These are phyloP conservation scores for Myriosclerotinia duriaeana DNA, from an alignment of 2,329 filamentous ascomycete genomes.

Conservation along the genomic window DNA sequence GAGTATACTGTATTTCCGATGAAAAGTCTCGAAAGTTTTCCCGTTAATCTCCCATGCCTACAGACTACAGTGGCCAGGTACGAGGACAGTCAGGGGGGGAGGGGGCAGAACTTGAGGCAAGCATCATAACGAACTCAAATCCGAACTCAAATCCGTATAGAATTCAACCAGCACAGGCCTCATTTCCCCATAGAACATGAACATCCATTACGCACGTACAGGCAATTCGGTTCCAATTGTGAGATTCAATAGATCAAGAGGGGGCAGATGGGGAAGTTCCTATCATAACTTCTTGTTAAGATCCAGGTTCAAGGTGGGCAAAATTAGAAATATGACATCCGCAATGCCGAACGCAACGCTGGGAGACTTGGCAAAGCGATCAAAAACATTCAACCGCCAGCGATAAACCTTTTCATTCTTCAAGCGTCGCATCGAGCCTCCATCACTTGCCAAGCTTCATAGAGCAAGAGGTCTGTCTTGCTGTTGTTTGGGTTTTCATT, in stretches of 20 bases:
- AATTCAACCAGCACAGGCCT: slow-evolving; percentile 8
- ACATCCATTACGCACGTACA: slow-evolving; percentile 5
- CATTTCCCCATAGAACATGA: background rate
- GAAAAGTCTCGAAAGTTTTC: slow-evolving; percentile 10
- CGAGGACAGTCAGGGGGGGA: slow-evolving; percentile 3
- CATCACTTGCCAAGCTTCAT: background rate
- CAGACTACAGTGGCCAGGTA: background rate
- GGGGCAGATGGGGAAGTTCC: background rate
- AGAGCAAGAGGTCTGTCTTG: background rate
- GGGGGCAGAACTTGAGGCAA: background rate
- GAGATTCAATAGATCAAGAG: slow-evolving; percentile 16
- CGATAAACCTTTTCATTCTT: background rate
- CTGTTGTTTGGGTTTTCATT: background rate
- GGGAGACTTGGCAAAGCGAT: slow-evolving; percentile 3
- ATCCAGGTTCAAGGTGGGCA: background rate
- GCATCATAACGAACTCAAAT: slow-evolving; percentile 6
- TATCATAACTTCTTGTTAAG: background rate
- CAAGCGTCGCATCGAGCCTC: background rate
- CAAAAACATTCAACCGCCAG: background rate
- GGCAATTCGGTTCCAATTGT: slow-evolving; percentile 3
- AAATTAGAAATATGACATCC: background rate
- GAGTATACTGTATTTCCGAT: background rate
- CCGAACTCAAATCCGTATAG: slow-evolving; percentile 1
- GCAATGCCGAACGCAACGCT: slow-evolving; percentile 8
- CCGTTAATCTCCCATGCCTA: slow-evolving; percentile 13